Evolutionary conservation across 805 yeast genomes (phyloP), one percentile per base, ranked within the genome.

Genomic region (Debaryomyces hansenii): DNA sequence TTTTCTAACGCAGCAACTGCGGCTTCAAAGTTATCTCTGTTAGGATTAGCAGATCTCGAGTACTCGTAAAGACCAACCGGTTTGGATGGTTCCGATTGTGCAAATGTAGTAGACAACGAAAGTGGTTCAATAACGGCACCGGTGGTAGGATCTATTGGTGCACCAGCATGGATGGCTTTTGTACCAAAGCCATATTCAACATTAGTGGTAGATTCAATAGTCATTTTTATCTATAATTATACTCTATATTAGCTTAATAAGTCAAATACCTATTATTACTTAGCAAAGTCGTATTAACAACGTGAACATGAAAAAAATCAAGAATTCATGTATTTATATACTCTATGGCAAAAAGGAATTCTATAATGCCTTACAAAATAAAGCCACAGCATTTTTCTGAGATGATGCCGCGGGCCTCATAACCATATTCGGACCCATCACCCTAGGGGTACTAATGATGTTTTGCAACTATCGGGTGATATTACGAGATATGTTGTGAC

Each of bases 41-140:
- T 89, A 51, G 96, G 96, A 69, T 88, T 88, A 52, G 85, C 82
- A 24, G 92, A 85, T 66, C 96, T 78, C 15, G 95, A 86, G 72
- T 88, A 88, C 65, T 89, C 96, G 70, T 82, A 89, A 38, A 67
- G 75, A 41, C 95, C 95, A 39, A 89, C 62, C 47, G 96, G 96
- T 56, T 78, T 70, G 42, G 89, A 81, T 45, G 96, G 95, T 51
- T 83, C 80, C 43, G 78, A 66, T 69, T 88, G 96, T 43, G 89
- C 91, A 72, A 84, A 88, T 34, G 96, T 88, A 51, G 96, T 88
- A 41, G 91, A 84, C 52, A 88, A 74, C 34, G 94, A 85, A 55
- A 88, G 84, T 49, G 96, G 85, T 50, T 86, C 86, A 53, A 88
- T 88, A 50, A 88, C 96, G 21, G 96, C 94, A 50, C 96, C 96